A percentile compares a stretch with the other conserved stretches of the same genome.
phyloP scores from a whole-genome alignment of 805 yeast genomes.

The Kodamaea leandrae region DNA sequence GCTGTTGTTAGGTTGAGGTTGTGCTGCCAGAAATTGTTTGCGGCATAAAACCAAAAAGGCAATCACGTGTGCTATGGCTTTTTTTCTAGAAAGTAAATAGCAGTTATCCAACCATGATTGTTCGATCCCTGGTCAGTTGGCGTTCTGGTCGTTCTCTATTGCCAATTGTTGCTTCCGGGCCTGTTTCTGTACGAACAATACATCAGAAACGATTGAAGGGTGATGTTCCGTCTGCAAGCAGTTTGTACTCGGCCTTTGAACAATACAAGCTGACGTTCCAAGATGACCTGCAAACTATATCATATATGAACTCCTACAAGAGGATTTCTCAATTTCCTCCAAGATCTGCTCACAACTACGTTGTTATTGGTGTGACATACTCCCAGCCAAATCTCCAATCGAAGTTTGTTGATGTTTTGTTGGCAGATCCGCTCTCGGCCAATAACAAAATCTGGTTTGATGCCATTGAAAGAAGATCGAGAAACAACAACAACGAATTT shows the following conservation, averaged over 20 bases:
- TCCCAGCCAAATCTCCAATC: slow-evolving; percentile 20
- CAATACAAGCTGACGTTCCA: slow-evolving; percentile 20
- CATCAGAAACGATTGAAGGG: not conserved
- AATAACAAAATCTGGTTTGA: slow-evolving; percentile 32
- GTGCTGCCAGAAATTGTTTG: not conserved
- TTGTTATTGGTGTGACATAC: slow-evolving; percentile 35
- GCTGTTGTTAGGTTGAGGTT: not conserved
- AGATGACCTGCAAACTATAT: slow-evolving; percentile 18
- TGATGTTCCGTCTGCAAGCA: not conserved
- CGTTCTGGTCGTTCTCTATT: not conserved
- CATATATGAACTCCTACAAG: slow-evolving; percentile 16
- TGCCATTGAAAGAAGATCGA: slow-evolving; percentile 21
- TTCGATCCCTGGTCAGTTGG: not conserved
- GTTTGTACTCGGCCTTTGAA: slow-evolving; percentile 7
- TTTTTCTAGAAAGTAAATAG: not conserved
- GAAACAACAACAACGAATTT: slow-evolving; percentile 21
- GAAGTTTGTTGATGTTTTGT: slow-evolving; percentile 33
- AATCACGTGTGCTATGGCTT: not conserved
- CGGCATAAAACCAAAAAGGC: no score
- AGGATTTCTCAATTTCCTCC: slow-evolving; percentile 10
- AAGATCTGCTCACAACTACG: slow-evolving; percentile 12
- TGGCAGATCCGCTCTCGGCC: slow-evolving; percentile 41
- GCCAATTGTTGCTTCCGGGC: not conserved
- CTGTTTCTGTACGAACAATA: not conserved
- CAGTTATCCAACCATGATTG: not conserved